Percentiles rank a stretch among this genome's conserved stretches.
Evolutionary conservation across 1,139 yeast genomes (phyloP).

Genomic region (Lipomyces yarrowii): DNA sequence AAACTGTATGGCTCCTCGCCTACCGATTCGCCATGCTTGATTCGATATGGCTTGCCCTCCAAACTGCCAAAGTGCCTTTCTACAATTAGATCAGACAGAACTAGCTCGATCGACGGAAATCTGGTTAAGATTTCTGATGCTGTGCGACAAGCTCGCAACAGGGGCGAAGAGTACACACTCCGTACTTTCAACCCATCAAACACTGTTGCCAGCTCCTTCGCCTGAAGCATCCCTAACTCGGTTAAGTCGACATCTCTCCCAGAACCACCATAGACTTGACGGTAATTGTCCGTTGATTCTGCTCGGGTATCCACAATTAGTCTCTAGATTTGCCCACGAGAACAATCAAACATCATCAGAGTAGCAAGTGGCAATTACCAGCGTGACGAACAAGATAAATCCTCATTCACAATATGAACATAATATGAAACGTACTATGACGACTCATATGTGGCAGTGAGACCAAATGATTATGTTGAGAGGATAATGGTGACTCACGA

Average conservation of each 20-base stretch:
- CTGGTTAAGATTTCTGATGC: constrained; percentile 14
- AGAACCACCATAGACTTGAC: constrained; percentile 22
- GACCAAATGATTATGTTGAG: neutral
- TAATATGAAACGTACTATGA: neutral
- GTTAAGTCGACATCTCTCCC: constrained; percentile 26
- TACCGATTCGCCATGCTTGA: neutral
- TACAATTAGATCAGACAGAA: constrained; percentile 12
- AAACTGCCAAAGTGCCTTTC: constrained; percentile 21
- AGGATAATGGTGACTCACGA: neutral
- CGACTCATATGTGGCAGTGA: neutral
- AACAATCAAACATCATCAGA: neutral
- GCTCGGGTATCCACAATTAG: neutral
- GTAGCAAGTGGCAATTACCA: constrained; percentile 10
- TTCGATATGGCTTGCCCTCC: constrained; percentile 19
- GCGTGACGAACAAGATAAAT: constrained; percentile 28
- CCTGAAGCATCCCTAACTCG: constrained; percentile 24
- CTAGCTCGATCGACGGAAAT: constrained; percentile 12
- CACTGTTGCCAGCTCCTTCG: constrained; percentile 12
- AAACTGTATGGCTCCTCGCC: constrained; percentile 12
- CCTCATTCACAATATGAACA: constrained; percentile 10
- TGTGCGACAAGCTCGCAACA: constrained; percentile 21
- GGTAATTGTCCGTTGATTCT: constrained; percentile 27
- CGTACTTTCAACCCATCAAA: constrained; percentile 4
- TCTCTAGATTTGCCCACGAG: neutral
- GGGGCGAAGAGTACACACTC: constrained; percentile 13